A percentile compares a stretch with the other conserved stretches of the same genome.
These are phyloP conservation scores for Rhizoclosmatium globosum DNA, from an alignment of 192 early-diverging fungal species.

Conservation along the genomic window DNA sequence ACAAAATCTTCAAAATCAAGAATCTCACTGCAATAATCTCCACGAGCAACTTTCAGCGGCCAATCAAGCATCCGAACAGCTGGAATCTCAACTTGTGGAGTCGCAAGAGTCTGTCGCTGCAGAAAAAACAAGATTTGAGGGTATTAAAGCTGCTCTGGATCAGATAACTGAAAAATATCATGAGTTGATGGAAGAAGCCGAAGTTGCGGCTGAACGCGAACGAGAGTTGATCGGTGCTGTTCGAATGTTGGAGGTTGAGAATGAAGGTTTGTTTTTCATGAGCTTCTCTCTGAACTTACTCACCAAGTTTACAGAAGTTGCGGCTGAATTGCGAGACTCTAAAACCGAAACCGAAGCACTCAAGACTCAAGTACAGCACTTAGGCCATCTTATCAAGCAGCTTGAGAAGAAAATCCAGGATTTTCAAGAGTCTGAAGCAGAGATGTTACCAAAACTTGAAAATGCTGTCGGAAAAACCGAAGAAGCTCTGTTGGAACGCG, in stretches of 20 bases:
- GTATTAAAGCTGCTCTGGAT: conserved; percentile 40
- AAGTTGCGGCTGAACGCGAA: conserved; percentile 41
- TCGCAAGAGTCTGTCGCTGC: not conserved
- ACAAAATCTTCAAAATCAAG: conserved; percentile 4
- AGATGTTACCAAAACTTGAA: not conserved
- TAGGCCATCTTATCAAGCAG: conserved; percentile 13
- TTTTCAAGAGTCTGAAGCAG: conserved; percentile 34
- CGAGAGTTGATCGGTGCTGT: conserved; percentile 46
- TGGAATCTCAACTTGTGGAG: conserved; percentile 27
- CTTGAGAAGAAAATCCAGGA: conserved; percentile 29
- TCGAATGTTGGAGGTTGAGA: conserved; percentile 40
- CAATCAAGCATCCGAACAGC: conserved; percentile 32
- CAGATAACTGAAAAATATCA: conserved; percentile 53
- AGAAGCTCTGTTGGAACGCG: conserved; percentile 52
- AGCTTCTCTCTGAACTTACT: not conserved
- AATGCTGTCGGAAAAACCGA: conserved; percentile 27
- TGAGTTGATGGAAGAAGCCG: conserved; percentile 46
- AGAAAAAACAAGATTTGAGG: conserved; percentile 26
- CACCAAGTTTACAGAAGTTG: not conserved
- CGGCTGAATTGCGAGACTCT: not conserved
- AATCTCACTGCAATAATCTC: conserved; percentile 20
- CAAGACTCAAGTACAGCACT: conserved; percentile 12
- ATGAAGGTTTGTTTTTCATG: conserved; percentile 35
- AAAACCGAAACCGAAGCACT: conserved; percentile 32
- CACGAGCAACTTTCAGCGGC: conserved; percentile 34